Base-by-base conservation (phyloP, 176 grass and related monocot genomes). In the Canna indica region DNA sequence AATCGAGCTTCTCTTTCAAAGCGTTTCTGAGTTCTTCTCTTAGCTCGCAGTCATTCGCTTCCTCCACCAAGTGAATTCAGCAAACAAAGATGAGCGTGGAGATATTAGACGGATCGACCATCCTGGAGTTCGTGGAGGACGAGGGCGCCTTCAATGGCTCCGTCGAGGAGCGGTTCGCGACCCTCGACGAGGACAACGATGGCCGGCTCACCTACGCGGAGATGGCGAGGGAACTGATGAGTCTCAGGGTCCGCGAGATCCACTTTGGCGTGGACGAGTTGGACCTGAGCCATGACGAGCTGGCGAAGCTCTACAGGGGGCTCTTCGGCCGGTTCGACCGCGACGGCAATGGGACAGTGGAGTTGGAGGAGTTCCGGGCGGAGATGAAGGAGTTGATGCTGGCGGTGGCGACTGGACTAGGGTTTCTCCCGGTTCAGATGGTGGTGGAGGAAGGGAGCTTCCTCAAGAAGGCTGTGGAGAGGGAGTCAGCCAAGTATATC, bases 341-440 rank as follows among this genome's bases (percentile, higher is more conserved):
- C 60, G 88, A 96, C 69, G 88, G 88, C 67, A 73, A 88, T 7
- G 88, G 91, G 44, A 68, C 72, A 18, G 83, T 91, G 64, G 87
- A 72, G 42, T 50, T 31, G 4, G 78, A 88, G 59, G 85, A 95
- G 65, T 95, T 86, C 78, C 72, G 81, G 17, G 84, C 79, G 12
- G 91, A 87, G 91, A 90, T 87, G 92, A 81, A 71, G 76, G 85
- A 96, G 83, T 71, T 96, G 61, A 86, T 96, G 92, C 77, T 96
- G 31, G 92, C 83, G 46, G 88, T 96, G 20, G 88, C 88, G 3
- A 76, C 50, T 35, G 92, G 92, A 0, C 73, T 88, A 36, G 88
- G 91, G 3, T 79, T 75, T 58, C 20, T 91, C 6, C 88, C 88
- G n/a, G 78, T 90, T 35, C 88, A 90, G 70, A 90, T 90, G 83